A percentile compares a stretch with the other conserved stretches of the same genome.
These are phyloP conservation scores for Byssothecium circinans DNA, from an alignment of 2,329 filamentous ascomycete species.

Conservation along the genomic window DNA sequence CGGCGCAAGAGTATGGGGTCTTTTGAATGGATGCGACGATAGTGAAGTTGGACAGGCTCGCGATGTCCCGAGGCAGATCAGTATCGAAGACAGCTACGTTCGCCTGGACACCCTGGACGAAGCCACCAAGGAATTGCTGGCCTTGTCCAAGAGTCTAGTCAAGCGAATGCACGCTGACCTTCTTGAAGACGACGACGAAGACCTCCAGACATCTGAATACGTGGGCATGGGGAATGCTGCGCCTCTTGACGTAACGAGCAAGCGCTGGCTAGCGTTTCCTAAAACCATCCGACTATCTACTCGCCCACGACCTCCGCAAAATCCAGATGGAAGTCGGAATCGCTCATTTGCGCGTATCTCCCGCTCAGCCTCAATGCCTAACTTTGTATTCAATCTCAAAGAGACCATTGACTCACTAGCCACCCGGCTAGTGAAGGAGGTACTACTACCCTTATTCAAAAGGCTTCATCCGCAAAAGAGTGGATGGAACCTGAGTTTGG, in stretches of 20 bases:
- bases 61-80: slow-evolving; percentile 81
- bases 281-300: slow-evolving; percentile 81
- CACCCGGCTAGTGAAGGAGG: slow-evolving; percentile 69
- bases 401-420: slow-evolving; percentile 63
- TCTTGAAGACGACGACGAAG: slow-evolving; percentile 54
- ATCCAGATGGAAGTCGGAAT: slow-evolving; percentile 56
- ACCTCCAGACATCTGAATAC: not conserved
- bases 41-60: slow-evolving; percentile 71
- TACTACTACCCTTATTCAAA: slow-evolving; percentile 71
- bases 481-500: slow-evolving; percentile 77
- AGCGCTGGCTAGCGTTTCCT: slow-evolving; percentile 76
- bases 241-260: slow-evolving; percentile 7
- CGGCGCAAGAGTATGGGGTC: slow-evolving; percentile 71
- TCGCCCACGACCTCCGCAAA: slow-evolving; percentile 60
- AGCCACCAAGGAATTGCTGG: slow-evolving; percentile 68
- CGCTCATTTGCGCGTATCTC: slow-evolving; percentile 71
- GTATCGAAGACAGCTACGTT: slow-evolving; percentile 89
- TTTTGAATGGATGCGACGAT: slow-evolving; percentile 80
- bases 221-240: not conserved
- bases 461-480: slow-evolving; percentile 69
- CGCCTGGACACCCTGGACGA: slow-evolving; percentile 66
- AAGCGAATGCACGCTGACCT: slow-evolving; percentile 79
- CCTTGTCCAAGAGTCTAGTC: slow-evolving; percentile 70
- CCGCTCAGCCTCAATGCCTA: slow-evolving; percentile 72
- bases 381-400: slow-evolving; percentile 68